Evolutionary conservation across 1,284 basidiomycete species (phyloP).

Genomic region (Mrakiaceae sp.): DNA sequence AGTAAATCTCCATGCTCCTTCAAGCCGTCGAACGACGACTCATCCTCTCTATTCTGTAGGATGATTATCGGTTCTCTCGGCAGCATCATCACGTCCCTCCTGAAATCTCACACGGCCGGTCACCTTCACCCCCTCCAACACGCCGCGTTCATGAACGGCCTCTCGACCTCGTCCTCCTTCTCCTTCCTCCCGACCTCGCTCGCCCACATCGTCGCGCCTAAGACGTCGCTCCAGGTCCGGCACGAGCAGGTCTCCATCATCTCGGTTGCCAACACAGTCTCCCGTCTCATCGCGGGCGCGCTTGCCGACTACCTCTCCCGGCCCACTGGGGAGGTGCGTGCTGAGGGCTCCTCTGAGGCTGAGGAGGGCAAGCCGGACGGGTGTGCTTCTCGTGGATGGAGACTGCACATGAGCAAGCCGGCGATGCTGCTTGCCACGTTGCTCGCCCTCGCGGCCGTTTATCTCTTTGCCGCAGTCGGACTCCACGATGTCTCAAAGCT

Average conservation of each 20-base stretch:
- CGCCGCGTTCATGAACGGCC: not conserved
- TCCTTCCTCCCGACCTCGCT: not conserved
- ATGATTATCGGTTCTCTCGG: not conserved
- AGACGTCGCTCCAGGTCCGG: conserved; percentile 6
- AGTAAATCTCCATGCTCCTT: too few relatives aligned
- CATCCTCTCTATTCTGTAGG: not conserved
- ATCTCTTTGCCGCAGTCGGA: conserved; percentile 5
- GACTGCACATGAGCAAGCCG: not conserved
- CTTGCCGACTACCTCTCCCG: conserved; percentile 15
- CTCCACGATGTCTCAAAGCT: not conserved
- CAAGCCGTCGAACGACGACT: not conserved
- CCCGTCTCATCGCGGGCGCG: conserved; percentile 5
- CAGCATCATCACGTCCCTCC: not conserved
- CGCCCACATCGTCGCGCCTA: not conserved
- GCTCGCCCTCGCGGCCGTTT: not conserved
- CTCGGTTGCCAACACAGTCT: conserved; percentile 10
- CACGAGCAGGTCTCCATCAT: conserved; percentile 14
- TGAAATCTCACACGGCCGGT: not conserved
- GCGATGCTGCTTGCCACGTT: conserved; percentile 5
- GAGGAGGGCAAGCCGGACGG: not conserved
- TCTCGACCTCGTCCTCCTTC: not conserved
- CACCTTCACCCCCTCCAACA: not conserved
- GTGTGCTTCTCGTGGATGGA: not conserved
- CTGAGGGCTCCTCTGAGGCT: too few relatives aligned
- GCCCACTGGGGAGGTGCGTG: not conserved